A percentile compares a stretch with the other conserved stretches of the same genome.
These are phyloP conservation scores for Ascosphaera apis DNA, from an alignment of 2,329 filamentous ascomycete genomes.

Conservation along the genomic window DNA sequence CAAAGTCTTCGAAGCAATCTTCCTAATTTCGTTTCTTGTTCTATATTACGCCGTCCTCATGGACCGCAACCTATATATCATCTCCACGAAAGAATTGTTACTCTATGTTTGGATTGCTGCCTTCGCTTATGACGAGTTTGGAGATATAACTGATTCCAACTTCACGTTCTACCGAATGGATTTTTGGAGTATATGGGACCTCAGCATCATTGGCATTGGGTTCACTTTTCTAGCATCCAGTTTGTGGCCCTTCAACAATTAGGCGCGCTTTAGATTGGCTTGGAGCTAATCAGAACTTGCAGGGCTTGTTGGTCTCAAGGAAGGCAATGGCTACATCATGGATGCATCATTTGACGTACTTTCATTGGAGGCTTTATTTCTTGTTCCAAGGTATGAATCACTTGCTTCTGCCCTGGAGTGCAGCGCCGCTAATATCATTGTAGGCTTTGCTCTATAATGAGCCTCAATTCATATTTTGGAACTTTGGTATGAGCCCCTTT, in stretches of 20 bases:
- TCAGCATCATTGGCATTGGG: slow-evolving; percentile 52
- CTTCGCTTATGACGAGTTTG: slow-evolving; percentile 71
- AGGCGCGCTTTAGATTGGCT: too few relatives aligned
- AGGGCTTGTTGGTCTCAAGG: slow-evolving; percentile 45
- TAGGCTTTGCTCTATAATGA: slow-evolving; percentile 67
- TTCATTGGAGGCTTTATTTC: slow-evolving; percentile 66
- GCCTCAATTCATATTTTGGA: slow-evolving; percentile 69
- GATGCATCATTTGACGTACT: slow-evolving; percentile 75
- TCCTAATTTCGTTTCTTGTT: slow-evolving; percentile 52
- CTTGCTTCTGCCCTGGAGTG: too few relatives aligned
- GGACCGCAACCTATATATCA: slow-evolving; percentile 39
- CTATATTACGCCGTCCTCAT: slow-evolving; percentile 77
- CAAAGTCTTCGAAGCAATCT: slow-evolving; percentile 62
- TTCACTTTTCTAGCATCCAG: slow-evolving; percentile 46
- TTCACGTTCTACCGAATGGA: slow-evolving; percentile 67
- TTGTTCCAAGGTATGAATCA: slow-evolving; percentile 43
- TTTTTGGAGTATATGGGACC: slow-evolving; percentile 55
- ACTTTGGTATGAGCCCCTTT: slow-evolving; percentile 15
- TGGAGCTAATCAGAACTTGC: too few relatives aligned
- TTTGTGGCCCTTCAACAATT: too few relatives aligned
- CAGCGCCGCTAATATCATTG: slow-evolving; percentile 3
- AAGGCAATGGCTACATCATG: slow-evolving; percentile 37
- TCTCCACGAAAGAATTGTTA: slow-evolving; percentile 46
- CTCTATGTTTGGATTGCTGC: slow-evolving; percentile 72
- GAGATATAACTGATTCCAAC: slow-evolving; percentile 67